Evolutionary conservation across 208 protist species (phyloP).

Genomic region (Wallacemonas sp.): DNA sequence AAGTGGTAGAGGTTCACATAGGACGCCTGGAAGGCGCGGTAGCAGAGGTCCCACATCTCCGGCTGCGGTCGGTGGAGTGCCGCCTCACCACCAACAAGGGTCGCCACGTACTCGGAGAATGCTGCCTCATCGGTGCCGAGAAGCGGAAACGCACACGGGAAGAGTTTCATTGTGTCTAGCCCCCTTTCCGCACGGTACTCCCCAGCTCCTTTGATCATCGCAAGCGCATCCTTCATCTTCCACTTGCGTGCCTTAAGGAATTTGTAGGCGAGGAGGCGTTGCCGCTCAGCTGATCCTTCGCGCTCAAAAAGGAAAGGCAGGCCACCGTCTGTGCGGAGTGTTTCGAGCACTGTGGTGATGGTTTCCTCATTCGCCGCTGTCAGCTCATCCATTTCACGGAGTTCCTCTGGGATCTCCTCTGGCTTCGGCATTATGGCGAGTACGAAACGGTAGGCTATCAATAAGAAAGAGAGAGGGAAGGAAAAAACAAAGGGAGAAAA

Average conservation of each 20-base stretch:
- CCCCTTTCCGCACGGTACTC: slow-evolving; percentile 38
- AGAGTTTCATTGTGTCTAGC: slow-evolving; percentile 49
- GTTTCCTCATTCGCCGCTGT: slow-evolving; percentile 20
- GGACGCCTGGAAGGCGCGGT: slow-evolving; percentile 36
- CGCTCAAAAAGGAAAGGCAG: slow-evolving; percentile 36
- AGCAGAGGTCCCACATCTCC: slow-evolving; percentile 31
- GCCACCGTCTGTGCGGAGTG: slow-evolving; percentile 19
- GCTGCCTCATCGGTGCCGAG: slow-evolving; percentile 45
- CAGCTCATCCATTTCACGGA: slow-evolving; percentile 55
- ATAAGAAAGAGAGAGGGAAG: not conserved
- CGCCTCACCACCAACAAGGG: slow-evolving; percentile 12
- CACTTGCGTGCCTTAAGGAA: slow-evolving; percentile 62
- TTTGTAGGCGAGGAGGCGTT: slow-evolving; percentile 58
- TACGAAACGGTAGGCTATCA: not conserved
- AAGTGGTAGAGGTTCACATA: slow-evolving; percentile 73
- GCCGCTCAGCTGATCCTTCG: slow-evolving; percentile 20
- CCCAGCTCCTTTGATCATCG: slow-evolving; percentile 56
- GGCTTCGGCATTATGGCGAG: slow-evolving; percentile 33
- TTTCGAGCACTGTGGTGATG: slow-evolving; percentile 30
- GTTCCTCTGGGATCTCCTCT: slow-evolving; percentile 27
- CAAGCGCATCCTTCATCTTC: slow-evolving; percentile 41
- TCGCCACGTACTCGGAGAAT: slow-evolving; percentile 23
- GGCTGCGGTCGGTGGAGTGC: slow-evolving; percentile 12
- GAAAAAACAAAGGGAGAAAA: not conserved
- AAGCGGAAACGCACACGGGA: slow-evolving; percentile 58